Conservation (phyloP, 345 rosid genomes). For the Iberis pinnata region DNA sequence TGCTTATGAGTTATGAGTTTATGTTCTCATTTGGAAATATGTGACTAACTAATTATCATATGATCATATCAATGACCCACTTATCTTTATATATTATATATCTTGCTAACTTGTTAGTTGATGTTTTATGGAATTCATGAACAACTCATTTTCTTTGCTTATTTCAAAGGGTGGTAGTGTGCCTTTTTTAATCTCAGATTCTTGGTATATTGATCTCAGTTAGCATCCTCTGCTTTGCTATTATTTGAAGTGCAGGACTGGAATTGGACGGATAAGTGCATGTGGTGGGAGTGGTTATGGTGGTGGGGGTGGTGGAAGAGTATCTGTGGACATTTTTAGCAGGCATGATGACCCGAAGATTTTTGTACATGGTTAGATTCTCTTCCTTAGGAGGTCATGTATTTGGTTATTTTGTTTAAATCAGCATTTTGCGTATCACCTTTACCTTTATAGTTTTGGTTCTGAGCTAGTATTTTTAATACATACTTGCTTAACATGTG, state of each 20-base stretch:
- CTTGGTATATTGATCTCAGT: conserved; percentile 18
- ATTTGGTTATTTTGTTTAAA: conserved; percentile 6
- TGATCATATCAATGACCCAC: no score
- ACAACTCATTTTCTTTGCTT: not conserved
- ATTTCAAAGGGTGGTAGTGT: conserved; percentile 8
- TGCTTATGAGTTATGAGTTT: conserved; percentile 1
- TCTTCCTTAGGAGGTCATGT: conserved; percentile 11
- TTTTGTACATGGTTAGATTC: conserved; percentile 78
- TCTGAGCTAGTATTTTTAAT: not conserved
- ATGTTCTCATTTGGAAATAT: not conserved
- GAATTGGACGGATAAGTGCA: conserved; percentile 85
- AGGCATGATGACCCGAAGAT: conserved; percentile 90
- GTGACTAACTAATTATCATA: no score
- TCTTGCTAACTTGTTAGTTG: no score
- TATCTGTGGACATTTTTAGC: conserved; percentile 83
- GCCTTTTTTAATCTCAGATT: conserved; percentile 26
- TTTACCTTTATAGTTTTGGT: not conserved
- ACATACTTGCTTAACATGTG: not conserved
- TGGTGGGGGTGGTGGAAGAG: conserved; percentile 99
- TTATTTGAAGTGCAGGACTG: conserved; percentile 77
- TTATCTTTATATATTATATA: no score
- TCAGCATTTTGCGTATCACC: conserved; percentile 1
- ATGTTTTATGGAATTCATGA: conserved; percentile 10
- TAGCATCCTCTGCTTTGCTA: conserved; percentile 23
- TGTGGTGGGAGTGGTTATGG: conserved; percentile 96